A percentile compares a stretch with the other conserved stretches of the same genome.
Evolutionary conservation across 202 grass and related monocot genomes (phyloP).

Genomic region (Elaeis oleifera): DNA sequence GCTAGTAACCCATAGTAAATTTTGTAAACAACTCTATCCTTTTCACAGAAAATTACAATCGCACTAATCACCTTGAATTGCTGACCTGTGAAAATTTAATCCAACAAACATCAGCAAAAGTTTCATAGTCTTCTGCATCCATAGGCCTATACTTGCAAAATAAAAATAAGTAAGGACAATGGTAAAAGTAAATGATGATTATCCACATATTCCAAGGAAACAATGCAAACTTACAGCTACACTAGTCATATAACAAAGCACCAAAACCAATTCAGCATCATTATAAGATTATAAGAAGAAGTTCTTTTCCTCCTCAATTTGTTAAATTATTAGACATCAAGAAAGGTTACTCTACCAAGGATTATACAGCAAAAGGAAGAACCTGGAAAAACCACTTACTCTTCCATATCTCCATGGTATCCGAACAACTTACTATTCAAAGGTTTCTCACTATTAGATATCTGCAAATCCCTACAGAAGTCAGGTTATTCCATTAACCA

Average conservation of each 20-base stretch:
- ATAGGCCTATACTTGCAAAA: constrained; percentile 76
- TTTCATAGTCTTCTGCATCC: constrained; percentile 86
- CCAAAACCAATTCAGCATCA: too few relatives aligned
- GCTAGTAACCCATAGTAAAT: too few relatives aligned
- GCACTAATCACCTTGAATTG: constrained; percentile 63
- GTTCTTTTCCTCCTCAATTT: too few relatives aligned
- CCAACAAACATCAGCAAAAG: constrained; percentile 86
- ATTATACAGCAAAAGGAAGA: not conserved
- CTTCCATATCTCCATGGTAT: constrained; percentile 61
- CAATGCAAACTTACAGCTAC: too few relatives aligned
- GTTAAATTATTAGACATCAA: too few relatives aligned
- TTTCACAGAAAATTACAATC: too few relatives aligned
- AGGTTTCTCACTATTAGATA: constrained; percentile 69
- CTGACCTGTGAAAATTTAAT: constrained; percentile 72
- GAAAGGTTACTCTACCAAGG: too few relatives aligned
- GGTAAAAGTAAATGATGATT: too few relatives aligned
- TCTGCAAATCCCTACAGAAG: constrained; percentile 27
- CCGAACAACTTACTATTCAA: constrained; percentile 27
- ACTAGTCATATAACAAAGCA: too few relatives aligned
- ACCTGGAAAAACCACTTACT: constrained; percentile 25
- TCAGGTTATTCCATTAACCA: not conserved
- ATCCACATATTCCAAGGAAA: too few relatives aligned
- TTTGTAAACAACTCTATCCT: too few relatives aligned
- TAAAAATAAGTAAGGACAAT: not conserved
- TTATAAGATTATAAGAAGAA: too few relatives aligned